These are phyloP conservation scores for Sextonia rubra DNA, from an alignment of 164 flowering plant genomes.

Conservation along the genomic window DNA sequence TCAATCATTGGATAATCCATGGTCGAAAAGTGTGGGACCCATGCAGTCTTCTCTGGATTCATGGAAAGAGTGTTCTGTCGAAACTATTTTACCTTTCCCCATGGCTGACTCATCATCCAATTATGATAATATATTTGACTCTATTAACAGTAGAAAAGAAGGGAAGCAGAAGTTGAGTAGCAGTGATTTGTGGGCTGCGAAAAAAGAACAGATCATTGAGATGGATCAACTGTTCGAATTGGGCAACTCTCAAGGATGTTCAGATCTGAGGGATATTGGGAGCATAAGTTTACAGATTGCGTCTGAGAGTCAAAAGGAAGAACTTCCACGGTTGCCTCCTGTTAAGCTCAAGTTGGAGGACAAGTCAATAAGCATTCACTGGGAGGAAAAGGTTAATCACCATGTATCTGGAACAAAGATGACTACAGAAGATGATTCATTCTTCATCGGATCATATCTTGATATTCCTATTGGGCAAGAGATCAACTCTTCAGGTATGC, in stretches of 20 bases:
- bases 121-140: conserved; percentile 24
- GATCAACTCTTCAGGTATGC: conserved; percentile 64
- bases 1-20: conserved; percentile 25
- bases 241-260: conserved; percentile 44
- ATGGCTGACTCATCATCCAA: conserved; percentile 40
- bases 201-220: conserved; percentile 53
- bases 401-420: conserved; percentile 53
- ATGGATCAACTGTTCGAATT: conserved; percentile 42
- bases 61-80: conserved; percentile 66
- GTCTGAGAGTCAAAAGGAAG: conserved; percentile 65
- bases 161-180: conserved; percentile 43
- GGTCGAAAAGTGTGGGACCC: conserved; percentile 26
- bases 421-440: conserved; percentile 39
- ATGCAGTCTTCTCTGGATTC: conserved; percentile 32
- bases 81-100: conserved; percentile 68
- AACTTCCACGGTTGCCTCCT: conserved; percentile 83
- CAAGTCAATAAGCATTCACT: conserved; percentile 45
- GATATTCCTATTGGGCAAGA: conserved; percentile 96
- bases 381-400: conserved; percentile 77
- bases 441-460: conserved; percentile 72
- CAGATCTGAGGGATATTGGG: conserved; percentile 39
- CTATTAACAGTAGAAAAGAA: conserved; percentile 36
- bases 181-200: not conserved
- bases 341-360: conserved; percentile 91
- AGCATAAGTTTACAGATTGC: conserved; percentile 35